A percentile compares a stretch with the other conserved stretches of the same genome.
Conservation (phyloP, 768 basidiomycete species). For the Sporobolomyces roseus region DNA sequence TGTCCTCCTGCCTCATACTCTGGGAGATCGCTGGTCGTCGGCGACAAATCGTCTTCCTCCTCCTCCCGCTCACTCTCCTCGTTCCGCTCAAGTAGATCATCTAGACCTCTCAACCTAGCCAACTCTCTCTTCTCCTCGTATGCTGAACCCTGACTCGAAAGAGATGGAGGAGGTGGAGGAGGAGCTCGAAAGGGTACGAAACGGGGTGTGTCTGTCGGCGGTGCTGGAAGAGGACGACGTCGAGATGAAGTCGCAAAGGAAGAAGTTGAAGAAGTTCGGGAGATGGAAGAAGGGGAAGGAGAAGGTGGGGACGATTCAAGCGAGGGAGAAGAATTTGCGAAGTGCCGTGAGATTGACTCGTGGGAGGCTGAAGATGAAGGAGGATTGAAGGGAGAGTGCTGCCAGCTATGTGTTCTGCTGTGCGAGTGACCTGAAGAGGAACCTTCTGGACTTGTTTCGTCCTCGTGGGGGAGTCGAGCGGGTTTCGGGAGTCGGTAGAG, state of each 20-base stretch:
- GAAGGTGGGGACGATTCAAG: slow-evolving; percentile 1
- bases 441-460: background rate
- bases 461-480: background rate
- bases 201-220: background rate
- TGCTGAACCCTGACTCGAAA: background rate
- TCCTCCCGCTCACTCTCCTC: slow-evolving; percentile 3
- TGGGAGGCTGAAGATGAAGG: background rate
- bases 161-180: background rate
- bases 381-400: background rate
- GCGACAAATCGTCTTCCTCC: background rate
- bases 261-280: background rate
- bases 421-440: background rate
- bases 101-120: background rate
- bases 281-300: slow-evolving; percentile 6
- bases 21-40: background rate
- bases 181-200: slow-evolving; percentile 9
- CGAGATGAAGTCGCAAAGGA: background rate
- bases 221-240: slow-evolving; percentile 5
- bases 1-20: background rate
- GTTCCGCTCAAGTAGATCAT: background rate
- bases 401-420: background rate
- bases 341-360: no score
- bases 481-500: no score
- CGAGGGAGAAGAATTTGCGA: background rate
- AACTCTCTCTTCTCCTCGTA: slow-evolving; percentile 6